These are phyloP conservation scores for Microbotryum saponariae DNA, from an alignment of 1,284 basidiomycete species.

Conservation along the genomic window DNA sequence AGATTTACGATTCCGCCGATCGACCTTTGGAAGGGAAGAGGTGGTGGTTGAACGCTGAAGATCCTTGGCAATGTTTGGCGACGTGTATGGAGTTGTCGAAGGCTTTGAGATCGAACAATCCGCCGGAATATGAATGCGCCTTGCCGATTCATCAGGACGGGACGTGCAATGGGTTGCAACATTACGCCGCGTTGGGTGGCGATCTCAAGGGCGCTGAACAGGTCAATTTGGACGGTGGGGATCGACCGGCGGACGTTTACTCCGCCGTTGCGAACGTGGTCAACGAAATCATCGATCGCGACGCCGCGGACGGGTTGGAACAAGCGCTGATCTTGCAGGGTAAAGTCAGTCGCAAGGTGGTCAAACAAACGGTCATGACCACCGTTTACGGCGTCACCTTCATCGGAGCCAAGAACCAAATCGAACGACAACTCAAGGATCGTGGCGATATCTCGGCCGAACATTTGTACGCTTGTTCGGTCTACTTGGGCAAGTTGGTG, in stretches of 20 bases:
- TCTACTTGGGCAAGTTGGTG: conserved; percentile 53
- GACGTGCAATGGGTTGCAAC: conserved; percentile 96
- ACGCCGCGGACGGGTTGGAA: conserved; percentile 49
- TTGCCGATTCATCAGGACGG: conserved; percentile 96
- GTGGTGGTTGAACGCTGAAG: conserved; percentile 77
- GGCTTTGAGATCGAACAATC: conserved; percentile 68
- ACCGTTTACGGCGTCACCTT: conserved; percentile 98
- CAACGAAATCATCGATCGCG: conserved; percentile 44
- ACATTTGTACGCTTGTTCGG: conserved; percentile 63
- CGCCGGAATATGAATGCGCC: conserved; percentile 60
- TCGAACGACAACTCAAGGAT: conserved; percentile 78
- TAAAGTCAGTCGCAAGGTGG: conserved; percentile 85
- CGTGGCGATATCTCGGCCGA: conserved; percentile 66
- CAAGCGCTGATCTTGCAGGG: conserved; percentile 62
- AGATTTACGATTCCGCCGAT: conserved; percentile 76
- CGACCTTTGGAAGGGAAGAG: conserved; percentile 67
- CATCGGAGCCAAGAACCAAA: conserved; percentile 90
- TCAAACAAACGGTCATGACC: conserved; percentile 99
- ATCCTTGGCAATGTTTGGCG: conserved; percentile 95
- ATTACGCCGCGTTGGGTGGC: conserved; percentile 95
- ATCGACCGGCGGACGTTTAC: conserved; percentile 91
- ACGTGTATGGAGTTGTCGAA: conserved; percentile 77
- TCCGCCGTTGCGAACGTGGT: conserved; percentile 83
- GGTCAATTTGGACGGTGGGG: conserved; percentile 81
- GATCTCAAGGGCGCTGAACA: conserved; percentile 82